phyloP scores from a whole-genome alignment of 805 yeast species.

The Nakazawaea wyomingensis region DNA sequence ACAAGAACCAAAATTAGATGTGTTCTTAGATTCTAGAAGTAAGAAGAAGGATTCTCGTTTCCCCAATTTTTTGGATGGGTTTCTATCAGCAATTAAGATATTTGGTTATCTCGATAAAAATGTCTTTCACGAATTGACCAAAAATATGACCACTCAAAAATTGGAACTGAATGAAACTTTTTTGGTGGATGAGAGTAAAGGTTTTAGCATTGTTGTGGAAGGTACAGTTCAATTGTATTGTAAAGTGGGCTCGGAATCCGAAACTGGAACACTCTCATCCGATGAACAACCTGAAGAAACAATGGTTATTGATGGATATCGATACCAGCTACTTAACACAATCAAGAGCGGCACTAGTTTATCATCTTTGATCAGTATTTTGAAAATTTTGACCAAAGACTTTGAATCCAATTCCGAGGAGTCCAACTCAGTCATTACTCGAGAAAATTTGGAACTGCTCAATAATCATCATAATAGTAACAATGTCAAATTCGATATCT shows the following conservation, averaged over 20 bases:
- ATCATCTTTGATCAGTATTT: constrained; percentile 74
- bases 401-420: constrained; percentile 13
- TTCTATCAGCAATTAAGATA: constrained; percentile 83
- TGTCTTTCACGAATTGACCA: constrained; percentile 89
- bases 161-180: constrained; percentile 71
- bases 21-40: constrained; percentile 35
- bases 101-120: constrained; percentile 90
- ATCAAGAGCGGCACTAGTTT: constrained; percentile 82
- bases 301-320: constrained; percentile 47
- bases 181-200: constrained; percentile 61
- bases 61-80: constrained; percentile 79
- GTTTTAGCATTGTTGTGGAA: constrained; percentile 89
- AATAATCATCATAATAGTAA: neutral
- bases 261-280: constrained; percentile 19
- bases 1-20: constrained; percentile 40
- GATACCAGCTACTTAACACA: constrained; percentile 72
- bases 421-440: constrained; percentile 1
- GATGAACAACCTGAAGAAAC: constrained; percentile 33
- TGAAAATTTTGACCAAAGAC: constrained; percentile 63
- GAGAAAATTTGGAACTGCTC: constrained; percentile 11
- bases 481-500: neutral
- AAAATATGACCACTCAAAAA: constrained; percentile 85
- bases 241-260: constrained; percentile 34
- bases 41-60: constrained; percentile 37
- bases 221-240: constrained; percentile 81